Base-by-base conservation (phyloP, 2,329 filamentous ascomycete species). In the Exophiala calicioides region DNA sequence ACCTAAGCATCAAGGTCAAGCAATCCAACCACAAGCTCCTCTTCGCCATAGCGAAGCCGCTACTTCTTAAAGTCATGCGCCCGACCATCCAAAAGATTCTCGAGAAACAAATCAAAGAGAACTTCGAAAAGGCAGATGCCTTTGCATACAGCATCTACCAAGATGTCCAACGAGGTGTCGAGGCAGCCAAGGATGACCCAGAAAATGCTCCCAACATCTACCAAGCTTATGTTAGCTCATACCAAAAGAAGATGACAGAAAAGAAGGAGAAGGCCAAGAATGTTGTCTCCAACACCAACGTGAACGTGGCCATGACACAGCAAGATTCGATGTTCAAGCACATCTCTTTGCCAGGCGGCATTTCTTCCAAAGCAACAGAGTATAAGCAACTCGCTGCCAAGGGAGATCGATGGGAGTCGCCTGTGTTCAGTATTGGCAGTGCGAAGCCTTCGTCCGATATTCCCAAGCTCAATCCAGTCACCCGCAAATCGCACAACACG, bases 21-120 rank as follows among this genome's bases (percentile, higher is more conserved):
- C 82, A 95, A 76, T 96, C 90, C 41, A 94, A 85, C 68, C 90
- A 97, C 79, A 98, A 96, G 80, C 63, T 93, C 9, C 77, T 97
- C 16, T 95, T 97, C 68, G 75, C 74, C 44, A 65, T 96, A 27
- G 85, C 91, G 76, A 96, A 96, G 78, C 88, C 90, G 3, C 65
- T 97, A 19, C 77, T 95, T 57, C 78, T 96, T 65, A 89, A 85
- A 71, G 81, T 90, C 20, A 80, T 98, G 60, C 85, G 86, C 36
- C 90, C 91, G 24, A 86, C 81, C 13, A 76, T 98, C 48, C 83
- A 93, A 69, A 95, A 93, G 77, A 86, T 86, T 2, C 72, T 95
- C 1, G 91, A 95, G 74, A 88, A 91, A 73, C 81, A 88, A 60
- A 88, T 98, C 70, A 88, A 85, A 68, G 84, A 95, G 52, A 82